These are phyloP conservation scores for Madurella mycetomatis DNA, from an alignment of 2,329 filamentous ascomycete species.

Conservation along the genomic window DNA sequence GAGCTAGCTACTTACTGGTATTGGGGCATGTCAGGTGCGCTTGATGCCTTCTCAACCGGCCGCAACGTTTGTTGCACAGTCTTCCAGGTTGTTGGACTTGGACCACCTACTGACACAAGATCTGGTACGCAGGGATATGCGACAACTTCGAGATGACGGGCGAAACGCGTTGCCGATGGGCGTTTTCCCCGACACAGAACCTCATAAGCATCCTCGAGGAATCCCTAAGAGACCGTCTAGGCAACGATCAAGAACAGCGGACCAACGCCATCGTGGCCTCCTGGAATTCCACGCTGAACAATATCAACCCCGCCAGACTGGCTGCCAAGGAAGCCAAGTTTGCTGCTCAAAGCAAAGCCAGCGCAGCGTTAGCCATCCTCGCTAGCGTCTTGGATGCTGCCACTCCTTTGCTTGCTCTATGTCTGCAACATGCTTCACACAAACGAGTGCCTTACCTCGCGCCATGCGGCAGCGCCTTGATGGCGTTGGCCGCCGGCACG, in stretches of 20 bases:
- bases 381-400: slow-evolving; percentile 1
- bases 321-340: slow-evolving; percentile 3
- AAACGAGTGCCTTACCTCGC: too few species aligned
- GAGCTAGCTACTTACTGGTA: too few species aligned
- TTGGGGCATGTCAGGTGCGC: too few species aligned
- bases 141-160: too few species aligned
- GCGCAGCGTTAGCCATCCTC: slow-evolving; percentile 9
- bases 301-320: background rate
- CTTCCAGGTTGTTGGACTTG: too few species aligned
- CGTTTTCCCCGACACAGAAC: slow-evolving; percentile 9
- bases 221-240: slow-evolving; percentile 1
- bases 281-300: slow-evolving; percentile 13
- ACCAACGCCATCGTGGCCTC: background rate
- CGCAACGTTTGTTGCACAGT: too few species aligned
- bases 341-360: slow-evolving; percentile 4
- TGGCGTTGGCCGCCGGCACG: slow-evolving; percentile 4
- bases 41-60: too few species aligned
- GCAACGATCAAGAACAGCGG: background rate
- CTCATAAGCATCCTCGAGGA: slow-evolving; percentile 9
- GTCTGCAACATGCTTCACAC: too few species aligned
- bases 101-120: too few species aligned
- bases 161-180: too few species aligned
- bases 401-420: background rate
- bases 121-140: too few species aligned
- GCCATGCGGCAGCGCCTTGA: slow-evolving; percentile 2